A percentile compares a stretch with the other conserved stretches of the same genome.
phyloP scores from a whole-genome alignment of 2,329 filamentous ascomycete species.

The Alternaria longipes region DNA sequence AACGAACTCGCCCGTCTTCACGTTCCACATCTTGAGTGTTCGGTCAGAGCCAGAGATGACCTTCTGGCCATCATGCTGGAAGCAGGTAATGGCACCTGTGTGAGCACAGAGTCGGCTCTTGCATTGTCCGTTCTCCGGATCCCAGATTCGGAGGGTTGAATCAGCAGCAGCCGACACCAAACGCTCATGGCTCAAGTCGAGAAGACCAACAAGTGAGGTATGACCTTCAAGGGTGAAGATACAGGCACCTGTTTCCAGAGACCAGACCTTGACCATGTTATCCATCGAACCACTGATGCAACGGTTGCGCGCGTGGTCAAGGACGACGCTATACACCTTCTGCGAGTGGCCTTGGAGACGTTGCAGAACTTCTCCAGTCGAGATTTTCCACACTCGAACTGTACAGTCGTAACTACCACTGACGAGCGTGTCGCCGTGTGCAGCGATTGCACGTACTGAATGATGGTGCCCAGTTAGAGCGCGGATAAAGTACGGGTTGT shows the following conservation, averaged over 20 bases:
- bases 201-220: slow-evolving; percentile 85
- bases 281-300: slow-evolving; percentile 99
- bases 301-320: slow-evolving; percentile 89
- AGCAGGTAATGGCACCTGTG: slow-evolving; percentile 97
- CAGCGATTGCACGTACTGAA: slow-evolving; percentile 94
- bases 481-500: slow-evolving; percentile 95
- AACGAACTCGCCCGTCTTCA: slow-evolving; percentile 88
- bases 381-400: slow-evolving; percentile 96
- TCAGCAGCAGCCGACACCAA: slow-evolving; percentile 96
- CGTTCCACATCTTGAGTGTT: slow-evolving; percentile 98
- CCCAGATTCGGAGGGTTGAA: slow-evolving; percentile 95
- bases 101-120: slow-evolving; percentile 91
- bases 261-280: slow-evolving; percentile 97
- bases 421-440: slow-evolving; percentile 93
- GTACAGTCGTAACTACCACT: slow-evolving; percentile 97
- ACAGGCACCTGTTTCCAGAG: slow-evolving; percentile 83
- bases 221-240: slow-evolving; percentile 93
- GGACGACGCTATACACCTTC: slow-evolving; percentile 96
- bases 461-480: slow-evolving; percentile 87
- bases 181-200: slow-evolving; percentile 88
- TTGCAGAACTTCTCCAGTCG: slow-evolving; percentile 87
- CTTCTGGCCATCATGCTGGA: slow-evolving; percentile 96
- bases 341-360: slow-evolving; percentile 85
- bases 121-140: slow-evolving; percentile 90
- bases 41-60: slow-evolving; percentile 96